These are phyloP conservation scores for Aspergillus eucalypticola DNA, from an alignment of 2,329 filamentous ascomycete species.

Conservation along the genomic window DNA sequence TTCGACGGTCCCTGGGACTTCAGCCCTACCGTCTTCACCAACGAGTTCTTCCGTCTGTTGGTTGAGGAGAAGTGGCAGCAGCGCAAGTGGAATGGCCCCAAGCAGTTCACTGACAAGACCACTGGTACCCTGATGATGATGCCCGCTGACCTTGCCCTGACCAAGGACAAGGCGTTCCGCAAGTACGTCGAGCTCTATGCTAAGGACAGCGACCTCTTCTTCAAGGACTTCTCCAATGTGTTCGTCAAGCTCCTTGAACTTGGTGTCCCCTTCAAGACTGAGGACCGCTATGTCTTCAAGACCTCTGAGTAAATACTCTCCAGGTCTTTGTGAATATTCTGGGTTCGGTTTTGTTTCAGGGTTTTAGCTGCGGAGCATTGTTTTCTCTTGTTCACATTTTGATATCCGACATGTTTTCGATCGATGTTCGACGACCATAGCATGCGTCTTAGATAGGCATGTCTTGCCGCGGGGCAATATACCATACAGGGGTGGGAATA, in stretches of 20 bases:
- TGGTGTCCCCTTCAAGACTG: conserved; percentile 81
- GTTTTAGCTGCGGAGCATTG: conserved; percentile 17
- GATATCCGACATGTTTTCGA: conserved; percentile 15
- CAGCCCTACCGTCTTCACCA: conserved; percentile 86
- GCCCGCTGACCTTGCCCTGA: conserved; percentile 82
- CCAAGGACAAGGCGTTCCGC: conserved; percentile 86
- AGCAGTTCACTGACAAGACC: conserved; percentile 85
- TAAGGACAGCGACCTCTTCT: conserved; percentile 87
- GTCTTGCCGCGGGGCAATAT: neutral
- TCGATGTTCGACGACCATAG: conserved; percentile 2
- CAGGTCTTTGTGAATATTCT: conserved; percentile 1
- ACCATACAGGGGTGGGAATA: neutral
- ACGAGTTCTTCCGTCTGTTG: conserved; percentile 90
- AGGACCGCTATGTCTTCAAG: conserved; percentile 66
- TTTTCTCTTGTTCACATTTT: conserved; percentile 13
- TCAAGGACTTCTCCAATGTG: conserved; percentile 84
- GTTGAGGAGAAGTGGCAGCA: conserved; percentile 89
- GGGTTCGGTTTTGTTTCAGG: conserved; percentile 15
- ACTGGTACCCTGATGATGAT: conserved; percentile 96
- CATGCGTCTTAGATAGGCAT: conserved; percentile 4
- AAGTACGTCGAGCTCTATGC: conserved; percentile 82
- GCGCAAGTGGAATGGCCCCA: conserved; percentile 88
- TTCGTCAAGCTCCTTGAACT: conserved; percentile 86
- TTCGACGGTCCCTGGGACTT: conserved; percentile 91
- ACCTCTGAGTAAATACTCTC: conserved; percentile 39